A percentile compares a stretch with the other conserved stretches of the same genome.
Evolutionary conservation across 371 early-diverging fungal genomes (phyloP).

Genomic region (Mortierella sp.): DNA sequence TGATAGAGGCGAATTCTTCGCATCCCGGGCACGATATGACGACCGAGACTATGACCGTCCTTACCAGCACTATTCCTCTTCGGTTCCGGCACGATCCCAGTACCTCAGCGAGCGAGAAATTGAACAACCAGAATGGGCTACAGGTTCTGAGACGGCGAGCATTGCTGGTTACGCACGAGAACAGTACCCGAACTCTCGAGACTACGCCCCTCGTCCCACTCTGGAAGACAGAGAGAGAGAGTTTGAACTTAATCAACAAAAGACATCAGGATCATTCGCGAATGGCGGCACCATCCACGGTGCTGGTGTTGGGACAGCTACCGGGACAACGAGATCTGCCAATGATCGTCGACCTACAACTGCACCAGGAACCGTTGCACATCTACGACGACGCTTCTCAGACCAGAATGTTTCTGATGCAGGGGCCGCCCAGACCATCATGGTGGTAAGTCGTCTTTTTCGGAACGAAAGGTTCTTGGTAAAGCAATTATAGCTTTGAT

Average conservation of each 20-base stretch:
- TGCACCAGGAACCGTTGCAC: slow-evolving; percentile 41
- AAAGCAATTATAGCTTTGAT: too few relatives aligned
- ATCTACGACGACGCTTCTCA: slow-evolving; percentile 41
- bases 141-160: slow-evolving; percentile 15
- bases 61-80: slow-evolving; percentile 34
- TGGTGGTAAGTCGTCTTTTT: too few relatives aligned
- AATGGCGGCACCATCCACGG: not conserved
- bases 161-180: slow-evolving; percentile 36
- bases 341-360: slow-evolving; percentile 25
- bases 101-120: slow-evolving; percentile 24
- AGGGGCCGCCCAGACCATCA: too few relatives aligned
- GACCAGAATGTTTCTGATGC: slow-evolving; percentile 31
- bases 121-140: slow-evolving; percentile 24
- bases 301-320: slow-evolving; percentile 1
- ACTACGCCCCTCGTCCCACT: slow-evolving; percentile 32
- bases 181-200: slow-evolving; percentile 36
- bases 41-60: slow-evolving; percentile 33
- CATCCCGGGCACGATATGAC: slow-evolving; percentile 22
- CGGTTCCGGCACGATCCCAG: slow-evolving; percentile 19
- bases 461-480: too few relatives aligned
- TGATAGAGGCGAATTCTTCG: slow-evolving; percentile 23
- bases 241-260: slow-evolving; percentile 36
- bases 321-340: not conserved
- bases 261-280: too few relatives aligned
- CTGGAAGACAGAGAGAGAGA: slow-evolving; percentile 49